phyloP scores from a whole-genome alignment of 2,329 filamentous ascomycete species.

The Lecanicillium sp. region DNA sequence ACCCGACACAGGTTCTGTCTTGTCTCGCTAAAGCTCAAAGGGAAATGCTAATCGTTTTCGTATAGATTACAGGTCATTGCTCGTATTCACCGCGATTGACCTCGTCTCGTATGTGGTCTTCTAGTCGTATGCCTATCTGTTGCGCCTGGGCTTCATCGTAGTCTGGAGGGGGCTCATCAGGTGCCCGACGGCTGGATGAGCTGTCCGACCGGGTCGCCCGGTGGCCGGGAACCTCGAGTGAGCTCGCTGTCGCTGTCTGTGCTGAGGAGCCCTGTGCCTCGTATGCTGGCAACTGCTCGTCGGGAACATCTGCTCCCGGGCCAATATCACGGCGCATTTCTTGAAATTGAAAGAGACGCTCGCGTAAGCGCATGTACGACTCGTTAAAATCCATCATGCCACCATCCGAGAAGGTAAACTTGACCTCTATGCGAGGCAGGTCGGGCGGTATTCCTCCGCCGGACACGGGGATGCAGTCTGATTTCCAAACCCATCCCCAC shows the following conservation, averaged over 20 bases:
- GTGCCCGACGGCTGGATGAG: constrained; percentile 30
- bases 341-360: constrained; percentile 72
- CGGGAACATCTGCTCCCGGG: constrained; percentile 57
- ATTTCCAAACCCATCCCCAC: constrained; percentile 89
- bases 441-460: constrained; percentile 75
- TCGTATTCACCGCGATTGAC: constrained; percentile 48
- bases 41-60: background rate
- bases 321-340: constrained; percentile 65
- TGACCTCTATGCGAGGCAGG: constrained; percentile 67
- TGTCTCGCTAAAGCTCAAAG: too few species aligned
- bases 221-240: constrained; percentile 14
- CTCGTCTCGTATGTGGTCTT: constrained; percentile 67
- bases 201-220: constrained; percentile 26
- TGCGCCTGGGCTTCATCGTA: constrained; percentile 89
- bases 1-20: too few species aligned
- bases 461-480: constrained; percentile 69
- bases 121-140: constrained; percentile 48
- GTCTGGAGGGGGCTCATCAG: constrained; percentile 76
- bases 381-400: constrained; percentile 89
- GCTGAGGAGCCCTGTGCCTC: constrained; percentile 44
- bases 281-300: constrained; percentile 86
- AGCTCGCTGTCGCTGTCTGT: constrained; percentile 15
- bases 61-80: constrained; percentile 12
- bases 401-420: constrained; percentile 86
- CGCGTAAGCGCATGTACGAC: constrained; percentile 76